Evolutionary conservation across 116 monocot genomes (phyloP).

Genomic region (Papilionanthe hybrid): DNA sequence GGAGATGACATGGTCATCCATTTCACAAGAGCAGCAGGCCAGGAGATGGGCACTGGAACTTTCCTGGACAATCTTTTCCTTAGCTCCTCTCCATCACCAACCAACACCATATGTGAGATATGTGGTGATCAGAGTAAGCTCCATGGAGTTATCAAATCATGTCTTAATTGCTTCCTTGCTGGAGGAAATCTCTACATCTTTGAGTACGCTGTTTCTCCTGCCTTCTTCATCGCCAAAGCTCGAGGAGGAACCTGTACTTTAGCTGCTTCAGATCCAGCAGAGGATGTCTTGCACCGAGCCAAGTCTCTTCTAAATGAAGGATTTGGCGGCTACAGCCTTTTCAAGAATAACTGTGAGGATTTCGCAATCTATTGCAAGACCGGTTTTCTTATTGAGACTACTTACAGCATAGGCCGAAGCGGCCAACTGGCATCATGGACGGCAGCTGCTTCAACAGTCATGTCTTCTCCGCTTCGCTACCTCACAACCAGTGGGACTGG

Average conservation of each 20-base stretch:
- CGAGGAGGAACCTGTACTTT: conserved; percentile 91
- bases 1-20: conserved; percentile 75
- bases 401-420: conserved; percentile 45
- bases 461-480: conserved; percentile 46
- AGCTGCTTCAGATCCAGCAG: conserved; percentile 48
- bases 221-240: conserved; percentile 71
- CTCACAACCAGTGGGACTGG: conserved; percentile 44
- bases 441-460: conserved; percentile 40
- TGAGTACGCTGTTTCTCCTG: conserved; percentile 49
- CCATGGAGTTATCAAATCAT: conserved; percentile 71
- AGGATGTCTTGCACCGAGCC: conserved; percentile 57
- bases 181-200: conserved; percentile 65
- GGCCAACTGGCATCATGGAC: conserved; percentile 57
- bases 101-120: conserved; percentile 30
- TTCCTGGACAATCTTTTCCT: conserved; percentile 43
- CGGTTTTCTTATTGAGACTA: conserved; percentile 50
- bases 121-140: conserved; percentile 60
- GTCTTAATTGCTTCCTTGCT: conserved; percentile 76
- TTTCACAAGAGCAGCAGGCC: conserved; percentile 74
- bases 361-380: conserved; percentile 97
- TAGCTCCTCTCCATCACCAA: conserved; percentile 50
- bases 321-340: conserved; percentile 67
- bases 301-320: conserved; percentile 57
- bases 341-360: conserved; percentile 97
- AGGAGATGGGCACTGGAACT: conserved; percentile 83